Conservation (phyloP, 2,329 filamentous ascomycete species). For the Aspergillus ruber region DNA sequence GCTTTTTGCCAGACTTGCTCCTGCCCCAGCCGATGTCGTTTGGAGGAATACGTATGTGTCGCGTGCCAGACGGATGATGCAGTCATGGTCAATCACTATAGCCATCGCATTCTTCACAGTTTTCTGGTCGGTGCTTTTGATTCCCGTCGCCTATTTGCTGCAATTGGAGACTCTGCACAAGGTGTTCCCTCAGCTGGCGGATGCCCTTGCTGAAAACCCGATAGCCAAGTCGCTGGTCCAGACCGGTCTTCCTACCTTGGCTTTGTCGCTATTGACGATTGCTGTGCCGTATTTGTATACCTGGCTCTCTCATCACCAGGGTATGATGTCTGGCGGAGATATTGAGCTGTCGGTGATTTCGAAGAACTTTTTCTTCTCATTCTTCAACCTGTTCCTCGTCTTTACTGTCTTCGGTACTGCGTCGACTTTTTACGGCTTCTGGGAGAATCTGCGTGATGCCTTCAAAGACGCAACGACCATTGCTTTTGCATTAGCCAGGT, state of each 20-base stretch:
- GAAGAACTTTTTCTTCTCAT: slow-evolving; percentile 99
- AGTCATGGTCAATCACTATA: slow-evolving; percentile 76
- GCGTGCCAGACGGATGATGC: slow-evolving; percentile 63
- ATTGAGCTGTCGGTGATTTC: slow-evolving; percentile 91
- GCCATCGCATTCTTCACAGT: slow-evolving; percentile 78
- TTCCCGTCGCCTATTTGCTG: slow-evolving; percentile 69
- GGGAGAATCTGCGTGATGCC: slow-evolving; percentile 60
- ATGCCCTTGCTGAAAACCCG: slow-evolving; percentile 60
- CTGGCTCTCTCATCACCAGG: slow-evolving; percentile 81
- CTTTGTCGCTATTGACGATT: slow-evolving; percentile 80
- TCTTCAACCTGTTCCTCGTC: slow-evolving; percentile 97
- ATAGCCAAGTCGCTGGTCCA: slow-evolving; percentile 71
- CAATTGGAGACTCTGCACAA: slow-evolving; percentile 74
- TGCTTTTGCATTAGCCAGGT: slow-evolving; percentile 66
- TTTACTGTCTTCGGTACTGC: slow-evolving; percentile 84
- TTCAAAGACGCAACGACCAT: slow-evolving; percentile 74
- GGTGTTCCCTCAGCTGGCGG: slow-evolving; percentile 63
- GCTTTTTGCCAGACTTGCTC: slow-evolving; percentile 76
- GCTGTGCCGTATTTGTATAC: slow-evolving; percentile 92
- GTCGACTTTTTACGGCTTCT: slow-evolving; percentile 63
- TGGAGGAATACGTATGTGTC: slow-evolving; percentile 90
- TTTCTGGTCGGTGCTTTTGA: slow-evolving; percentile 79
- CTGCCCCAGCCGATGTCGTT: slow-evolving; percentile 84
- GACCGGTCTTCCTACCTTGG: slow-evolving; percentile 78
- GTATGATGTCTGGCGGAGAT: slow-evolving; percentile 90